phyloP scores from a whole-genome alignment of 805 yeast species.

The Kuraishia ogatae region DNA sequence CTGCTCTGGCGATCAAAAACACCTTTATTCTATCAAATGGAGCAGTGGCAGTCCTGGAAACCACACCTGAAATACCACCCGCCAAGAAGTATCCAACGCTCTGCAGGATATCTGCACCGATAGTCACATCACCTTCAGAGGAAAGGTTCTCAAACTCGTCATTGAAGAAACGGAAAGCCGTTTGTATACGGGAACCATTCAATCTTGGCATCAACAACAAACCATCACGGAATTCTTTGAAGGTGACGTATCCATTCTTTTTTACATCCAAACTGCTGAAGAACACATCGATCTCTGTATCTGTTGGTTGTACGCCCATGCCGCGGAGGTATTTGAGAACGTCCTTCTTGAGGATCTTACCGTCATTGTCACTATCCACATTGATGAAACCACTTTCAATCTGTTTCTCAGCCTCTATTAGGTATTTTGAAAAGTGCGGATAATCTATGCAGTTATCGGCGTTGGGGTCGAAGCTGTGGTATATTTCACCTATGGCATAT shows the following conservation, averaged over 20 bases:
- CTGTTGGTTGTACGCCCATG: constrained; percentile 45
- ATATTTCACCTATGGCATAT: constrained; percentile 48
- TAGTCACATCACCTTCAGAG: constrained; percentile 87
- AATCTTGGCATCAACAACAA: constrained; percentile 75
- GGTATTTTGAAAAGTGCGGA: constrained; percentile 58
- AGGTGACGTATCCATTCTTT: constrained; percentile 62
- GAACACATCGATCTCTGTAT: constrained; percentile 42
- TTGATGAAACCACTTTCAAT: constrained; percentile 58
- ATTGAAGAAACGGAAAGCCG: constrained; percentile 74
- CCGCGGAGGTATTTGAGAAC: constrained; percentile 54
- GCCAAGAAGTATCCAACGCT: constrained; percentile 90
- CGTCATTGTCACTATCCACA: constrained; percentile 69
- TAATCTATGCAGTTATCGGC: constrained; percentile 51
- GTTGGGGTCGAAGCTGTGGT: constrained; percentile 50
- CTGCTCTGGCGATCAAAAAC: constrained; percentile 86
- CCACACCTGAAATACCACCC: constrained; percentile 94
- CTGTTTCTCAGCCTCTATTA: constrained; percentile 60
- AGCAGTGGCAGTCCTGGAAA: constrained; percentile 93
- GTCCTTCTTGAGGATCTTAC: constrained; percentile 56
- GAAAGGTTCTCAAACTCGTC: constrained; percentile 73
- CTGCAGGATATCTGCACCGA: constrained; percentile 67
- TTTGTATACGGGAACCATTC: constrained; percentile 65
- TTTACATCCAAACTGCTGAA: constrained; percentile 48
- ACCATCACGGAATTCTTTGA: constrained; percentile 81
- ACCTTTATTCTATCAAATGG: constrained; percentile 95